Evolutionary conservation across 179 eudicot species (phyloP).

Genomic region (Sideroxylon spinosum): DNA sequence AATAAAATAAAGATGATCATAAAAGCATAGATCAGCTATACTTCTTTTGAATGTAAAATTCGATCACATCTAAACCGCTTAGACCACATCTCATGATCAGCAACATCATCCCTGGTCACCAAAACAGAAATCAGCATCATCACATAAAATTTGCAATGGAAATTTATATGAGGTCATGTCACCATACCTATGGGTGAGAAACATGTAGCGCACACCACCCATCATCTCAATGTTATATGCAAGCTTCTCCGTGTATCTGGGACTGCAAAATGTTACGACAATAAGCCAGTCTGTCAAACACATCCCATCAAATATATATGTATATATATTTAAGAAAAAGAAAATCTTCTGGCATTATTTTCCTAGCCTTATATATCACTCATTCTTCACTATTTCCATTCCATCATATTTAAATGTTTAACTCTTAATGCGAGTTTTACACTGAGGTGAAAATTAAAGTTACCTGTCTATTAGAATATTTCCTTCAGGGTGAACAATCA

Average conservation of each 20-base stretch:
- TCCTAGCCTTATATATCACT: background rate
- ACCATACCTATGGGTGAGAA: constrained; percentile 49
- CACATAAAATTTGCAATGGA: background rate
- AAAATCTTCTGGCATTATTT: no score
- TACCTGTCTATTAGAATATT: constrained; percentile 56
- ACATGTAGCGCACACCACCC: constrained; percentile 55
- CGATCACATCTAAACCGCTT: constrained; percentile 39
- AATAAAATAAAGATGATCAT: background rate
- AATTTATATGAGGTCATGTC: background rate
- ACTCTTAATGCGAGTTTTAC: background rate
- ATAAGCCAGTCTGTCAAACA: constrained; percentile 1
- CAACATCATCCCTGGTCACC: constrained; percentile 49
- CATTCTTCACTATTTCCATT: background rate
- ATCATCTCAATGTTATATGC: constrained; percentile 35
- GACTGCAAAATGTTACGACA: constrained; percentile 31
- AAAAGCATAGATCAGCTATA: constrained; percentile 13
- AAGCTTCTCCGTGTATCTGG: constrained; percentile 38
- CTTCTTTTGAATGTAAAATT: constrained; percentile 40
- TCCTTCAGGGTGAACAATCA: constrained; percentile 43
- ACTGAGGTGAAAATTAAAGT: background rate
- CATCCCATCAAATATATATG: no score
- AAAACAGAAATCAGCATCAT: constrained; percentile 6
- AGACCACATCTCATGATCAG: constrained; percentile 54
- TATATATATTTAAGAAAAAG: no score
- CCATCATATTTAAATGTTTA: background rate